Evolutionary conservation across 2,329 filamentous ascomycete species (phyloP).

Genomic region (Xylariaceae sp.): DNA sequence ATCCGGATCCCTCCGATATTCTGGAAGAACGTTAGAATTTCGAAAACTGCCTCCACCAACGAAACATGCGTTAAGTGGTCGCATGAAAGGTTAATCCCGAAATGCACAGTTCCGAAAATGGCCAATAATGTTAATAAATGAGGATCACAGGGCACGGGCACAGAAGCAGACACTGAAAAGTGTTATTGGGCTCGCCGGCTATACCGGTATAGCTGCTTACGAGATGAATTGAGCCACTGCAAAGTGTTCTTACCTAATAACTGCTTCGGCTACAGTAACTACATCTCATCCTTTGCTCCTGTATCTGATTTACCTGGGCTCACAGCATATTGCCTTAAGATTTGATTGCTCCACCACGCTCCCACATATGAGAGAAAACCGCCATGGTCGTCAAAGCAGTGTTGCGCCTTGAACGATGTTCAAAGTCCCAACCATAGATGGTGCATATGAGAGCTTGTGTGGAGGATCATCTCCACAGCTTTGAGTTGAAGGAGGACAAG

Average conservation of each 20-base stretch:
- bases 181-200: slow-evolving; percentile 1
- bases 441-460: slow-evolving; percentile 25
- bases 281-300: too few relatives aligned
- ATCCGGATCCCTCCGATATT: slow-evolving; percentile 8
- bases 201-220: slow-evolving; percentile 2
- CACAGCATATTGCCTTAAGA: too few relatives aligned
- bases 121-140: slow-evolving; percentile 1
- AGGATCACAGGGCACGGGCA: background rate
- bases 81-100: too few relatives aligned
- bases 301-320: too few relatives aligned
- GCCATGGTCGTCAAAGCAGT: too few relatives aligned
- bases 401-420: too few relatives aligned
- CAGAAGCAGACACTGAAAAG: too few relatives aligned
- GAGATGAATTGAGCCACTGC: too few relatives aligned
- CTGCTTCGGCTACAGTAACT: too few relatives aligned
- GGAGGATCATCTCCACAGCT: slow-evolving; percentile 26
- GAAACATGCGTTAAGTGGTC: slow-evolving; percentile 22
- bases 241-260: too few relatives aligned
- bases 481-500: background rate
- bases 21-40: slow-evolving; percentile 19
- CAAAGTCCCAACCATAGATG: background rate
- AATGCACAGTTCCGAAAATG: background rate
- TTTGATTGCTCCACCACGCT: too few relatives aligned
- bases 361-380: too few relatives aligned
- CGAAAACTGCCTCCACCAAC: slow-evolving; percentile 1